These are phyloP conservation scores for Paraleonurus japonicus DNA, from an alignment of 257 asterid species.

Conservation along the genomic window DNA sequence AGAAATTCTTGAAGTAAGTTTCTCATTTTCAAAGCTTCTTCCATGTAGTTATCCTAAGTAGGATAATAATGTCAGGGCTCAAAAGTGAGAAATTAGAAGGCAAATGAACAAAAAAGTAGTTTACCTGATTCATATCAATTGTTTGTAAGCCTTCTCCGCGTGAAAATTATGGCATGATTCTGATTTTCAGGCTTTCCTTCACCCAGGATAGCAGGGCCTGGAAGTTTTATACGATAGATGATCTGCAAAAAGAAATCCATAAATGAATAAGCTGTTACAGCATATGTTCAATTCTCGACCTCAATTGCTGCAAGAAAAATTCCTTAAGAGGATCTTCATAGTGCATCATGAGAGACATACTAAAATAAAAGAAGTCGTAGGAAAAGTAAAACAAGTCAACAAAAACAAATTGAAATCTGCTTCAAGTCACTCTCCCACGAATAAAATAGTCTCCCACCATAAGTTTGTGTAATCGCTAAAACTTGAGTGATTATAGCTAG, in stretches of 20 bases:
- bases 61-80: slow-evolving; percentile 33
- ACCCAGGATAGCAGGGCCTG: slow-evolving; percentile 93
- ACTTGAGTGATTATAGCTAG: not conserved
- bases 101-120: slow-evolving; percentile 6
- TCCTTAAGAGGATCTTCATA: not conserved
- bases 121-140: slow-evolving; percentile 98
- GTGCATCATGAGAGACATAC: slow-evolving; percentile 13
- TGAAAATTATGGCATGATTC: slow-evolving; percentile 95
- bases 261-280: slow-evolving; percentile 20
- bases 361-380: not conserved
- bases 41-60: slow-evolving; percentile 93
- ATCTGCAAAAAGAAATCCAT: slow-evolving; percentile 41
- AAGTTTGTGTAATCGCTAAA: not conserved
- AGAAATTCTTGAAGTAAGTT: slow-evolving; percentile 95
- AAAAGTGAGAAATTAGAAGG: slow-evolving; percentile 23
- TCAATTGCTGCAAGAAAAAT: not conserved
- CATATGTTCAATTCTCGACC: not conserved
- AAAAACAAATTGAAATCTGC: not conserved
- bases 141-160: slow-evolving; percentile 97
- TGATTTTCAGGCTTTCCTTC: slow-evolving; percentile 99
- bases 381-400: not conserved
- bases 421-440: not conserved
- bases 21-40: slow-evolving; percentile 99
- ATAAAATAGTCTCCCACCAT: not conserved
- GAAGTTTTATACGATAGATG: slow-evolving; percentile 92